These are phyloP conservation scores for Sporothrix sp. DNA, from an alignment of 2,329 filamentous ascomycete species.

Conservation along the genomic window DNA sequence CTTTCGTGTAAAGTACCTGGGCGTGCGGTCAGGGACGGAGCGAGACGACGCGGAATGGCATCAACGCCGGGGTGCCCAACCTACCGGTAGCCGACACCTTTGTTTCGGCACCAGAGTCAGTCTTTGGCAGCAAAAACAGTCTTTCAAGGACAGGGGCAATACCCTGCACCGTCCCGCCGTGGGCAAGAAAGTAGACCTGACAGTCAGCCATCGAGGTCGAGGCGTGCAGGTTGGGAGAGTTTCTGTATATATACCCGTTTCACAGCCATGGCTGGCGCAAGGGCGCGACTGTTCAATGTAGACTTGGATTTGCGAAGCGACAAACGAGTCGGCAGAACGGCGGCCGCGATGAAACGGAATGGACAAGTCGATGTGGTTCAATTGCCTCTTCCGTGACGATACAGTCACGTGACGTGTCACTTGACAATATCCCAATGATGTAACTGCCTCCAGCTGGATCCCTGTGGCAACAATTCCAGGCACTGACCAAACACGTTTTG, in stretches of 20 bases:
- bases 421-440: background rate
- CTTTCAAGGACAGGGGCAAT: slow-evolving; percentile 9
- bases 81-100: slow-evolving; percentile 49
- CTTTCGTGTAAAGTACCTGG: slow-evolving; percentile 45
- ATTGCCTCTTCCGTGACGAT: too few relatives aligned
- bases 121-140: background rate
- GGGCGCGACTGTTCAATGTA: too few relatives aligned
- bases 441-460: too few relatives aligned
- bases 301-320: background rate
- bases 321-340: too few relatives aligned
- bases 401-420: background rate
- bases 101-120: background rate
- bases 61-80: too few relatives aligned
- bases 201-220: background rate
- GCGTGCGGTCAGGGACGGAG: background rate
- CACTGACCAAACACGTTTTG: background rate
- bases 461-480: background rate
- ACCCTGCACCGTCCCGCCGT: slow-evolving; percentile 61
- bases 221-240: background rate
- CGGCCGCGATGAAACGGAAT: too few relatives aligned
- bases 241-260: slow-evolving; percentile 18
- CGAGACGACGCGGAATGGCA: too few relatives aligned
- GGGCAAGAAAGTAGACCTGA: slow-evolving; percentile 53
- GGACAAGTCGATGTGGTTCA: too few relatives aligned
- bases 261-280: slow-evolving; percentile 14